Evolutionary conservation across 2,329 filamentous ascomycete genomes (phyloP), one percentile per base, ranked within the genome.

Genomic region (Fusarium zealandicum): DNA sequence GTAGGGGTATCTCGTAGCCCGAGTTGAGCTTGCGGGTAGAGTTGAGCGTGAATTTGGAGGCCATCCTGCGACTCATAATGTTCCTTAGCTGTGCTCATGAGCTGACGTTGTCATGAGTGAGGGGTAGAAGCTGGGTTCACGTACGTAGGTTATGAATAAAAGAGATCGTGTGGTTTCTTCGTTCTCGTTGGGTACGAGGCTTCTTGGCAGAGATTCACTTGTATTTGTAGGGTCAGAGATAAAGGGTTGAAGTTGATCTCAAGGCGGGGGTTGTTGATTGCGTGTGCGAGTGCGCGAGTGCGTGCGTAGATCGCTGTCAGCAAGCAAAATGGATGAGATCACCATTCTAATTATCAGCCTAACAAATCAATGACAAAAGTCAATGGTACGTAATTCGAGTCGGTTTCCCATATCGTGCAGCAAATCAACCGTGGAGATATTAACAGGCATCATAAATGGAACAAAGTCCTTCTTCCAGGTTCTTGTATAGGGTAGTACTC

Each of bases 11-110:
- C 45, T 80, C 76, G 56, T 81, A 75, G 62, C 82, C 82, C 67
- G 79, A 84, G 64, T 78, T 80, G 51, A 85, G 76, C 74, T 82
- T 84, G 64, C 78, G 61, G 13, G 75, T 77, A 6, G 80, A 82
- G 38, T 76, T 68, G 52, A 83, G 69, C 10, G 62, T 77, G 51
- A 82, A 73, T 43, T 70, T 71, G 27, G 77, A 65, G 3, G 80
- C 70, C 81, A 84, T 84, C 41, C 60, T 78, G 49, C 43, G 60
- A 39, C 58, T 45, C 56, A 63, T 64, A 33, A 35, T 39, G 31
- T 13, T 51, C 17, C 9, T 37, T 18, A 43, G 9, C 10, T 27
- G 10, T 20, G 35, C 40, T 25, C 12, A 22, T 47, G 16, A 16
- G 43, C 40, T 47, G 33, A 43, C 13, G 25, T 11, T 14, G 14